These are phyloP conservation scores for Stemphylium lycopersici DNA, from an alignment of 2,329 filamentous ascomycete species.

Conservation along the genomic window DNA sequence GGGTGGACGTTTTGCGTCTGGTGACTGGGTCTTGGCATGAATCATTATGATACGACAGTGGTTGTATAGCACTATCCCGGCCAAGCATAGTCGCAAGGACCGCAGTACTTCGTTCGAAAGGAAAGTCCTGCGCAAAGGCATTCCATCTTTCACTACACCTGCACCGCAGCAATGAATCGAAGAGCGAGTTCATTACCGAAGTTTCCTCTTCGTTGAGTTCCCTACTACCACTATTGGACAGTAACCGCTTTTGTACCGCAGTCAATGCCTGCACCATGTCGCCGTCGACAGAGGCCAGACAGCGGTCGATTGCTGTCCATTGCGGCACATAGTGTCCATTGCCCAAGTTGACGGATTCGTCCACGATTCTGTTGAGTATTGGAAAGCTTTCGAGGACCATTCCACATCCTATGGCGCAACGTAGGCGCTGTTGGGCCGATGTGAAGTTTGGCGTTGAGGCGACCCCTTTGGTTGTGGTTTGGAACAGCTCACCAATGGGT, in stretches of 20 bases:
- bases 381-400: slow-evolving; percentile 1
- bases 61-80: background rate
- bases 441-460: background rate
- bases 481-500: too few species aligned
- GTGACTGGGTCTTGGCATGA: too few species aligned
- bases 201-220: too few species aligned
- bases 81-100: slow-evolving; percentile 5
- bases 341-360: background rate
- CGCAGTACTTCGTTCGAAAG: slow-evolving; percentile 23
- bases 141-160: too few species aligned
- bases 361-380: background rate
- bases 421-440: slow-evolving; percentile 3
- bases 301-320: slow-evolving; percentile 15
- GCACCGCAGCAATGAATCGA: too few species aligned
- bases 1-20: too few species aligned
- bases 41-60: background rate
- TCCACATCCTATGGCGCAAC: slow-evolving; percentile 1
- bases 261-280: slow-evolving; percentile 48
- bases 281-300: slow-evolving; percentile 43
- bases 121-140: slow-evolving; percentile 19
- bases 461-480: too few species aligned
- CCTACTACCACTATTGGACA: too few species aligned
- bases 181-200: too few species aligned
- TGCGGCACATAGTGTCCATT: background rate
- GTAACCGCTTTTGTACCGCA: slow-evolving; percentile 42